Evolutionary conservation across 352 stramenopile genomes (phyloP), one percentile per base, ranked within the genome.

Genomic region (Globisporangium paddicum): DNA sequence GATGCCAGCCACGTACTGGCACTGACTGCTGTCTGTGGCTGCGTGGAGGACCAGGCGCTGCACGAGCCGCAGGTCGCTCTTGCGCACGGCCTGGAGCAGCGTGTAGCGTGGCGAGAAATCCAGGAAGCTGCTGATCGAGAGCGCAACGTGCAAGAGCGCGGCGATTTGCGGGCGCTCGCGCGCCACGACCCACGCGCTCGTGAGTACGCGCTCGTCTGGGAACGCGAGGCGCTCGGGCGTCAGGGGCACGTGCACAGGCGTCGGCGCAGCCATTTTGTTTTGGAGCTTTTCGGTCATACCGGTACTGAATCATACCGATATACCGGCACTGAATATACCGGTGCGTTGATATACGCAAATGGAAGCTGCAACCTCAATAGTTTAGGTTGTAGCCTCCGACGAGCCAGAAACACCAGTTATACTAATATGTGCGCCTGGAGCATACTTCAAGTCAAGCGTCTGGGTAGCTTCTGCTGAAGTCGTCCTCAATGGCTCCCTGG

Each of bases 101-200:
- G 47, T 46, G 68, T 69, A 80, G 14, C 51, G 35, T 25, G 53
- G 37, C 26, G 72, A 75, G 0, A 35, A 38, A 40, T 75, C 72
- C 34, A 68, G 57, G 10, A 75, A 59, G 21, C 37, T 42, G 16
- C 64, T 65, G 30, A 80, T 10, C 14, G 62, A 25, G 13, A 53
- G 58, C 35, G 54, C 59, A 14, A 77, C 58, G 53, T 79, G 71
- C 42, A 60, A 52, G 26, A 79, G 59, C 18, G 71, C 67, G 5
- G 63, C 67, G 30, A 79, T 48, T 19, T 30, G 32, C 10, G 62
- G 62, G 13, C 35, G 38, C 7, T 67, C 60, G 25, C 65, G 61
- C 13, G 35, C 46, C 13, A 58, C 57, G 30, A 63, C 47, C n/a
- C 44, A 21, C 5, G 69, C 67, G 32, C 52, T 55, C 4, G 54